Base-by-base conservation (phyloP, 352 stramenopile species). In the Blastocystis sp. region DNA sequence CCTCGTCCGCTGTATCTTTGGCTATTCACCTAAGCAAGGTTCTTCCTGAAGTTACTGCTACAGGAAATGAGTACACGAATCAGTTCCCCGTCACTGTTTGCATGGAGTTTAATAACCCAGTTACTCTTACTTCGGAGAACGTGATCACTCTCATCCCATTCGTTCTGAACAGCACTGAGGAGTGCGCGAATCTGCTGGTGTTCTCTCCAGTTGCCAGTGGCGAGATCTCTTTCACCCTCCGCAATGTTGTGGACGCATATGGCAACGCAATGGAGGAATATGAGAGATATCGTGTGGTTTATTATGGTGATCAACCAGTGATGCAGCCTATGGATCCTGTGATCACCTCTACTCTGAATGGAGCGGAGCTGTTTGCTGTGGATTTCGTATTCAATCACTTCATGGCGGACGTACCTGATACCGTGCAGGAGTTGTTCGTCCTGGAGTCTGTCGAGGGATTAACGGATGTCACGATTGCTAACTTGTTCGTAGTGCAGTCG, bases 401-500 rank as follows among this genome's bases (percentile, higher is more conserved):
- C 20, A 85, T 85, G 73, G 73, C 43, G 3, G 54, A 20, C 11
- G 43, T 41, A 11, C 26, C 73, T 16, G 64, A 75, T 16, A 47
- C 50, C 3, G 26, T 85, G 20, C 53, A 85, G 20, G 73, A 85
- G 45, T 39, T 85, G 73, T 66, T 85, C n/a, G 70, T 62, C 1
- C 5, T 85, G 13, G 63, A 20, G 4, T 20, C 63, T 26, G 24
- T 41, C 20, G 30, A 7, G 20, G 54, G 43, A 39, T 50, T 13
- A 18, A 53, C 63, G 56, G 20, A 26, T 43, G 30, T 41, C 13
- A 9, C 34, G 5, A 13, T 54, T 18, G 26, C 26, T 2, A 1
- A 65, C 2, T 37, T 41, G 20, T 16, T 85, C 3, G 1, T 24
- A 39, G 3, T 85, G 50, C 13, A 55, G 20, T 78, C 66, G 50